phyloP scores from a whole-genome alignment of 2,329 filamentous ascomycete species.

The Diaporthe ilicicola region DNA sequence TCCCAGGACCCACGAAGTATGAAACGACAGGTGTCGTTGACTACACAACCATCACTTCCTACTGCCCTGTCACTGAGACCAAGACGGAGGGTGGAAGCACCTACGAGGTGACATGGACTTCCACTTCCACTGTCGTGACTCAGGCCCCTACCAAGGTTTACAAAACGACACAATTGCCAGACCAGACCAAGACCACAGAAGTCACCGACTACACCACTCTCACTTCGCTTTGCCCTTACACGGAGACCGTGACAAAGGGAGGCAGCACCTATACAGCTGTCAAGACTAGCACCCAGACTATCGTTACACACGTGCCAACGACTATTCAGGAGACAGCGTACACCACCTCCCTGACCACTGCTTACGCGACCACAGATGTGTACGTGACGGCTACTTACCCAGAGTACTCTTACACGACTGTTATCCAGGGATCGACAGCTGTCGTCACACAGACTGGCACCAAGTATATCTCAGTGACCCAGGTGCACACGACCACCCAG shows the following conservation, averaged over 20 bases:
- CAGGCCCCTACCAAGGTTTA: slow-evolving; percentile 16
- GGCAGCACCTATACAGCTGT: slow-evolving; percentile 32
- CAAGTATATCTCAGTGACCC: slow-evolving; percentile 49
- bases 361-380: slow-evolving; percentile 46
- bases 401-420: slow-evolving; percentile 52
- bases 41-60: slow-evolving; percentile 53
- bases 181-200: slow-evolving; percentile 21
- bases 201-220: slow-evolving; percentile 21
- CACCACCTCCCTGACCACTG: slow-evolving; percentile 46
- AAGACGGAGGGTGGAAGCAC: slow-evolving; percentile 52
- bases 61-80: slow-evolving; percentile 56
- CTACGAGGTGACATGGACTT: slow-evolving; percentile 50
- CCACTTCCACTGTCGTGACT: slow-evolving; percentile 42
- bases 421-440: slow-evolving; percentile 50
- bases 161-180: slow-evolving; percentile 22
- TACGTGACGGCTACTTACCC: slow-evolving; percentile 49
- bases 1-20: slow-evolving; percentile 45
- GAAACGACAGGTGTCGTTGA: slow-evolving; percentile 48
- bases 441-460: slow-evolving; percentile 53
- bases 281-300: slow-evolving; percentile 30
- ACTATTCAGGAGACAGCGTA: slow-evolving; percentile 39
- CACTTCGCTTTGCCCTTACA: slow-evolving; percentile 24
- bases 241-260: slow-evolving; percentile 28
- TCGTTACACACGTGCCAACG: slow-evolving; percentile 35
- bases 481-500: slow-evolving; percentile 40